These are phyloP conservation scores for Mycena belliarum DNA, from an alignment of 768 basidiomycete genomes.

Conservation along the genomic window DNA sequence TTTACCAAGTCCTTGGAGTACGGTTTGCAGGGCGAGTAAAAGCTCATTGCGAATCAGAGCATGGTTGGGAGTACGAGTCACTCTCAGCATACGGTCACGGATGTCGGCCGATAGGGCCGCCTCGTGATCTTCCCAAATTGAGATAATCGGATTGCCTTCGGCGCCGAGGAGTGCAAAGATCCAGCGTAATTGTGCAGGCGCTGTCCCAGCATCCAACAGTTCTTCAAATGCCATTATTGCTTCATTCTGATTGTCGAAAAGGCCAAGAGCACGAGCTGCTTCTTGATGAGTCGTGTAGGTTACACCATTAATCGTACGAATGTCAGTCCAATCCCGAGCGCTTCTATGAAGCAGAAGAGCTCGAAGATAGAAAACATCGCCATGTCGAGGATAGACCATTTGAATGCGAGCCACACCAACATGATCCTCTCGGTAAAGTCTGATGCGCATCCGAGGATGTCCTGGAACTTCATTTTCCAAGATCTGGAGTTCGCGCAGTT, in stretches of 20 bases:
- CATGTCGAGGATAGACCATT: slow-evolving; percentile 1
- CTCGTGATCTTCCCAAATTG: neutral
- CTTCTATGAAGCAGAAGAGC: neutral
- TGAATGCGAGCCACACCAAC: neutral
- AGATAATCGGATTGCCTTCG: neutral
- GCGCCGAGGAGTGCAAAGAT: neutral
- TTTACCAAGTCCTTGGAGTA: neutral
- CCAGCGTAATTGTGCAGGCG: neutral
- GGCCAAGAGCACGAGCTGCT: neutral
- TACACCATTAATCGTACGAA: neutral
- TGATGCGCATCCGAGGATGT: neutral
- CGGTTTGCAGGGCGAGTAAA: neutral
- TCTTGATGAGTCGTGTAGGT: neutral
- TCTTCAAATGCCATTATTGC: neutral
- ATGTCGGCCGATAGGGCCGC: neutral
- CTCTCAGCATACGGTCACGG: neutral
- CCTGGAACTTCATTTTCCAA: neutral
- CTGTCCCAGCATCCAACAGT: neutral
- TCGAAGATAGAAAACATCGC: neutral
- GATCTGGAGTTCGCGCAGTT: neutral
- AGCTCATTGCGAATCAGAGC: neutral
- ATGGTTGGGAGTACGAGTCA: neutral
- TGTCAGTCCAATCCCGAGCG: neutral
- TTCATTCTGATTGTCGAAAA: neutral
- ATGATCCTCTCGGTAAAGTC: slow-evolving; percentile 1